Evolutionary conservation across 2,329 filamentous ascomycete genomes (phyloP).

Genomic region (Passalora sequoiae): DNA sequence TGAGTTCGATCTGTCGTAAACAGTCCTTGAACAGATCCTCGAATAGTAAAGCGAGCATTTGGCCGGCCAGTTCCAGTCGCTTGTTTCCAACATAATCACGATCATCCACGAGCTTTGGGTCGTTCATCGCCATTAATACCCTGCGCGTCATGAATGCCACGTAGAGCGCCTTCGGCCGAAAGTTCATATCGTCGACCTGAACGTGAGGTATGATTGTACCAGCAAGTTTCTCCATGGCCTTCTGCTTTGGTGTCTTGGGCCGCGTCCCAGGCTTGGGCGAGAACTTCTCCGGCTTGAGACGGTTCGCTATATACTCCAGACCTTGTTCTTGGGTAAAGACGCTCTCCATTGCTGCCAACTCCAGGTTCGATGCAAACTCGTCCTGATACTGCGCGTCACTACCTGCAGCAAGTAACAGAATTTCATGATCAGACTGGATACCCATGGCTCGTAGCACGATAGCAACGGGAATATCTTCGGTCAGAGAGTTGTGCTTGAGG

Average conservation of each 20-base stretch:
- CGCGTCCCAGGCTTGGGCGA: constrained; percentile 40
- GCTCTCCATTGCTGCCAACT: constrained; percentile 76
- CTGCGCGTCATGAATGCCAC: constrained; percentile 96
- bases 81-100: constrained; percentile 98
- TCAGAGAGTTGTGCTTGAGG: constrained; percentile 86
- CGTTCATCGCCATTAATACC: constrained; percentile 88
- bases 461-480: constrained; percentile 90
- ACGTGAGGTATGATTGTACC: constrained; percentile 94
- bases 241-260: constrained; percentile 76
- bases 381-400: constrained; percentile 87
- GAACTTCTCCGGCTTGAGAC: constrained; percentile 78
- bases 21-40: constrained; percentile 98
- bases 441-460: constrained; percentile 91
- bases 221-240: constrained; percentile 86
- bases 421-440: constrained; percentile 89
- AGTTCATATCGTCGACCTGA: constrained; percentile 83
- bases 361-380: constrained; percentile 91
- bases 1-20: constrained; percentile 79
- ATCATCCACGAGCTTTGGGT: constrained; percentile 86
- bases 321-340: constrained; percentile 94
- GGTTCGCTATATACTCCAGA: constrained; percentile 80
- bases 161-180: constrained; percentile 94
- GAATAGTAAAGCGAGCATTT: constrained; percentile 87
- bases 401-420: constrained; percentile 83
- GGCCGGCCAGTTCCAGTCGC: constrained; percentile 86